phyloP scores from a whole-genome alignment of 306 rosid species.

The Vigna mungo region DNA sequence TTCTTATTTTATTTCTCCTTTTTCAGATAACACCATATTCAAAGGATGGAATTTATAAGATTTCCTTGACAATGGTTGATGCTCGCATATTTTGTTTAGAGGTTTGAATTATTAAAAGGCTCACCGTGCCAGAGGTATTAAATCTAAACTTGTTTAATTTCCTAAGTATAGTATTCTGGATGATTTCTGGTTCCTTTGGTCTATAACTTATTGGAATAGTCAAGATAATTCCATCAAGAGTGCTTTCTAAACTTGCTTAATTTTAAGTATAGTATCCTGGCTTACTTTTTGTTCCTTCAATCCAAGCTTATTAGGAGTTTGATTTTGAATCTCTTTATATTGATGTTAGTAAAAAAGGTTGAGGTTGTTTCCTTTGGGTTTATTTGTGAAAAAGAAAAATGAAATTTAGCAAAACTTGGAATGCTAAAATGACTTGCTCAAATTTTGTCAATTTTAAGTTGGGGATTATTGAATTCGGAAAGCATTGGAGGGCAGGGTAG shows the following conservation, averaged over 20 bases:
- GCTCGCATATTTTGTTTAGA: slow-evolving; percentile 89
- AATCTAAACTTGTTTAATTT: slow-evolving; percentile 14
- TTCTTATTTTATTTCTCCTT: slow-evolving; percentile 43
- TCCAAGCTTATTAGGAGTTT: slow-evolving; percentile 6
- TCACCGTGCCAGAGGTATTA: slow-evolving; percentile 82
- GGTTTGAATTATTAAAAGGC: slow-evolving; percentile 86
- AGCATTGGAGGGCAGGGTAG: neutral
- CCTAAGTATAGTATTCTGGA: neutral
- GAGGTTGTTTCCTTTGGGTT: slow-evolving; percentile 1
- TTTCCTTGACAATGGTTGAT: slow-evolving; percentile 84
- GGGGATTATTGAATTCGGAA: neutral
- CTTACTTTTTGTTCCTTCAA: slow-evolving; percentile 26
- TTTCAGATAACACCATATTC: slow-evolving; percentile 79
- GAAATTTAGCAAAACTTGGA: slow-evolving; percentile 25
- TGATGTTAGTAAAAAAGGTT: neutral
- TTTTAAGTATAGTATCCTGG: neutral
- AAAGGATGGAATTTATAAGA: slow-evolving; percentile 87
- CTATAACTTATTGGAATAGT: slow-evolving; percentile 18
- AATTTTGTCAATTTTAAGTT: neutral
- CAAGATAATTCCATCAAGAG: neutral
- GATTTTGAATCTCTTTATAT: slow-evolving; percentile 10
- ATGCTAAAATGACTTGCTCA: neutral
- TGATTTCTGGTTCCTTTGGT: slow-evolving; percentile 20
- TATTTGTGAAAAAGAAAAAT: neutral
- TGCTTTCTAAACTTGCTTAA: too few relatives aligned